Evolutionary conservation across 805 yeast species (phyloP).

Genomic region (Lipomyces lipofer): DNA sequence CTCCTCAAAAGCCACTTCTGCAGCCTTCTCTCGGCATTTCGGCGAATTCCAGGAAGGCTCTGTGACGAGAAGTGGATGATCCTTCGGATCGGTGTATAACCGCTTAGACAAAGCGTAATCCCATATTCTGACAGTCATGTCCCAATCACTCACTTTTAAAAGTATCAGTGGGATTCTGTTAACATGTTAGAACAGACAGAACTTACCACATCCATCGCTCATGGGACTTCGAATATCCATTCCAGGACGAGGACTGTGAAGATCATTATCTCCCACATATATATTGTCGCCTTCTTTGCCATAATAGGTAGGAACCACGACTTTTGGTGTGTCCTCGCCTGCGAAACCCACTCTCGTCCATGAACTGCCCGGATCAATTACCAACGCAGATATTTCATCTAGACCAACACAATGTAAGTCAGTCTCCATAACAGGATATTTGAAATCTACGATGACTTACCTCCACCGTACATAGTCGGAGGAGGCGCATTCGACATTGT

Average conservation of each 20-base stretch:
- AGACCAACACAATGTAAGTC: slow-evolving; percentile 8
- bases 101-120: slow-evolving; percentile 55
- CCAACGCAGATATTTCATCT: slow-evolving; percentile 89
- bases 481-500: slow-evolving; percentile 31
- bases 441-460: slow-evolving; percentile 16
- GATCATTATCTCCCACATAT: slow-evolving; percentile 44
- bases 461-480: slow-evolving; percentile 34
- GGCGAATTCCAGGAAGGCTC: slow-evolving; percentile 71
- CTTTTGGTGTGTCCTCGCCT: slow-evolving; percentile 85
- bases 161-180: background rate
- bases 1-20: slow-evolving; percentile 74
- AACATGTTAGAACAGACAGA: background rate
- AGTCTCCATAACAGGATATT: background rate
- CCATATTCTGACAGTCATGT: slow-evolving; percentile 68
- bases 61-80: slow-evolving; percentile 62
- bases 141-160: slow-evolving; percentile 53
- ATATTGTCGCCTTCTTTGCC: slow-evolving; percentile 41
- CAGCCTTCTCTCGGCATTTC: slow-evolving; percentile 55
- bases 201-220: slow-evolving; percentile 39
- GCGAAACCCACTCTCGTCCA: slow-evolving; percentile 86
- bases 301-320: slow-evolving; percentile 70
- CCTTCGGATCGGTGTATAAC: slow-evolving; percentile 55
- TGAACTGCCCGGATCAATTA: slow-evolving; percentile 86
- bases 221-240: slow-evolving; percentile 41
- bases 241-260: slow-evolving; percentile 42